Base-by-base conservation (phyloP, 441 rosid genomes). In the Syzygium malaccense region DNA sequence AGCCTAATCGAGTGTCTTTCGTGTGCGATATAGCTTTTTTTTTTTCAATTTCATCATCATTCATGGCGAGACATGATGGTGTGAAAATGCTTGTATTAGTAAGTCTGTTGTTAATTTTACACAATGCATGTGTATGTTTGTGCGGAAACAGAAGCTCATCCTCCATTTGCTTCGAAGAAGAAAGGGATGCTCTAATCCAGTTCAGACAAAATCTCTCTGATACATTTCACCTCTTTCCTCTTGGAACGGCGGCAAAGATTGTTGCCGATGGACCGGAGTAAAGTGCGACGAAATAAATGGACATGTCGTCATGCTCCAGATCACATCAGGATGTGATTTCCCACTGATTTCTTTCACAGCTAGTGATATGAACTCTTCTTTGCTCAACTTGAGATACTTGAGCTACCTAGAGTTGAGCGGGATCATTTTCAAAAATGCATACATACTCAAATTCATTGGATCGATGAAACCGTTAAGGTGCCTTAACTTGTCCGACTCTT, bases 311-410 rank as follows among this genome's bases (percentile, higher is more conserved):
- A 9, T 9, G 60, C 86, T 23, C 23, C 54, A 30, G 30, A 55
- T 45, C 49, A 14, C 19, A 15, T 0, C 2, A 2, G 1, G 2
- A 10, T 5, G 2, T 4, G 2, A 33, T 8, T 18, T 18, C 25
- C 25, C 0, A 32, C 4, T 18, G 0, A 14, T 5, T 28, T 13
- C 14, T n/a, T n/a, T 28, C 57, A 0, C 6, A 7, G 25, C 86
- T 1, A 23, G 14, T 8, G 23, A n/a, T 41, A 14, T 87, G 41
- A 58, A 54, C 56, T 53, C 86, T 19, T 28, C 62, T n/a, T 56
- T 87, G 54, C 49, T 80, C 56, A 30, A 56, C 0, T 30, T 87
- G 75, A 79, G 25, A 45, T 79, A 57, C 25, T 49, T 87, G 23
- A 87, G 58, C 78, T 28, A 30, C 37, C 78, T 87, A 2, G 58